Evolutionary conservation across 2,329 filamentous ascomycete genomes (phyloP).

Genomic region (Fusarium piperis): DNA sequence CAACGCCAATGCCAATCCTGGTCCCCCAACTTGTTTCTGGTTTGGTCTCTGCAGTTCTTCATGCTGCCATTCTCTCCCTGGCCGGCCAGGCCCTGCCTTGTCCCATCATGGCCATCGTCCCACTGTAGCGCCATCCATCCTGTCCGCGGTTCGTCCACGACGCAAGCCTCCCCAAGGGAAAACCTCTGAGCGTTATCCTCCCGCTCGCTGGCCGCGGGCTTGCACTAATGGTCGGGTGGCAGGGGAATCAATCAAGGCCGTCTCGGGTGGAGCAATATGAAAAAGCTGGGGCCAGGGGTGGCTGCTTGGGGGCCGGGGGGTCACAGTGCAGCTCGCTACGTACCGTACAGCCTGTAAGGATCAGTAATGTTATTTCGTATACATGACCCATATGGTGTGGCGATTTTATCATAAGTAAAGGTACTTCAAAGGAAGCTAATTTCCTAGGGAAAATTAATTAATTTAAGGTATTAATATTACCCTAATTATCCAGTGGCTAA

Average conservation of each 20-base stretch:
- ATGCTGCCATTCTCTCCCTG: conserved; percentile 32
- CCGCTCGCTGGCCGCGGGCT: conserved; percentile 2
- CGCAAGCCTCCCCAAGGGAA: conserved; percentile 20
- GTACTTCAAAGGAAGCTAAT: too few species aligned
- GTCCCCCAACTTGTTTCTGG: conserved; percentile 24
- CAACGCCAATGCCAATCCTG: conserved; percentile 20
- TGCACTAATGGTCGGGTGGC: not conserved
- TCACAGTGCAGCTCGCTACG: conserved; percentile 27
- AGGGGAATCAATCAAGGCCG: conserved; percentile 15
- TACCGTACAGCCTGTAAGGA: too few species aligned
- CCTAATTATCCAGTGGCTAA: too few species aligned
- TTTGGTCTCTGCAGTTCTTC: conserved; percentile 14
- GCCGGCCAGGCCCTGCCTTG: not conserved
- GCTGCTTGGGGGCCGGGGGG: conserved; percentile 4
- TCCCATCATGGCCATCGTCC: conserved; percentile 35
- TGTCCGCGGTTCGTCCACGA: conserved; percentile 24
- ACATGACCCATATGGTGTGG: too few species aligned
- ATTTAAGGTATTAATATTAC: too few species aligned
- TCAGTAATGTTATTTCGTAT: too few species aligned
- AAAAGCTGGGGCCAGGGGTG: not conserved
- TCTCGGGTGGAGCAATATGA: conserved; percentile 3
- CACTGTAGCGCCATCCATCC: conserved; percentile 40
- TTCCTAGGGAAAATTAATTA: too few species aligned
- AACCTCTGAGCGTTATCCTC: conserved; percentile 12
- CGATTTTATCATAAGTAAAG: too few species aligned